Evolutionary conservation across 768 basidiomycete genomes (phyloP).

Genomic region (Auriscalpium orientale): DNA sequence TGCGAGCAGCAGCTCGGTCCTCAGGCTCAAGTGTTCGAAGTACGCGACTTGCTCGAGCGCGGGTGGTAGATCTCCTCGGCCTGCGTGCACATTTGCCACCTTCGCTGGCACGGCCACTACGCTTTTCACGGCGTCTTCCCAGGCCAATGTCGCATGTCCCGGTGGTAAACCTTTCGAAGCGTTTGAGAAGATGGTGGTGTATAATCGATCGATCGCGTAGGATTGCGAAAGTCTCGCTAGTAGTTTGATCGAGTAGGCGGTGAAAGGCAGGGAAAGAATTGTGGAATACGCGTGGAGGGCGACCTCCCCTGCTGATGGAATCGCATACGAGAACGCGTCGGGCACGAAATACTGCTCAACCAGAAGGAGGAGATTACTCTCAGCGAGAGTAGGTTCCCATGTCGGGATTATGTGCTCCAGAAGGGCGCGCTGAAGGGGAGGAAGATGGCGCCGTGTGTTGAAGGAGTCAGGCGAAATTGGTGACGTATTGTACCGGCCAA

Average conservation of each 20-base stretch:
- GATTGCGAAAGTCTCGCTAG: conserved; percentile 46
- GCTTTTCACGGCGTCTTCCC: conserved; percentile 74
- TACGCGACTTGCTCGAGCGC: conserved; percentile 50
- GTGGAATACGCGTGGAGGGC: conserved; percentile 58
- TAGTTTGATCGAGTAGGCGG: conserved; percentile 41
- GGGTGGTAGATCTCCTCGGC: conserved; percentile 33
- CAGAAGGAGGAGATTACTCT: conserved; percentile 37
- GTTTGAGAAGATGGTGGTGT: conserved; percentile 40
- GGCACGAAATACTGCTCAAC: conserved; percentile 72
- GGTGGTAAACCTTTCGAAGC: conserved; percentile 9
- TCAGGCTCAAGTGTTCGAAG: conserved; percentile 42
- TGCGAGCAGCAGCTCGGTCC: conserved; percentile 45
- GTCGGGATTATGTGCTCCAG: conserved; percentile 58
- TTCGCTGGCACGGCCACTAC: conserved; percentile 64
- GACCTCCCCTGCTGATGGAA: conserved; percentile 41
- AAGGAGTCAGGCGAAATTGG: conserved; percentile 29
- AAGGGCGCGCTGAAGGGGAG: conserved; percentile 56
- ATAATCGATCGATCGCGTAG: conserved; percentile 67
- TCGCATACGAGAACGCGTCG: conserved; percentile 45
- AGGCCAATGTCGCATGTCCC: conserved; percentile 32
- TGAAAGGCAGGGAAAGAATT: conserved; percentile 44
- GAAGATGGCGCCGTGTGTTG: conserved; percentile 31
- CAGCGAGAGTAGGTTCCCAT: conserved; percentile 54
- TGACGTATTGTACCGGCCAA: conserved; percentile 33
- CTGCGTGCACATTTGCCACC: conserved; percentile 63